phyloP scores from a whole-genome alignment of 345 rosid genomes.

The Psidium guajava region DNA sequence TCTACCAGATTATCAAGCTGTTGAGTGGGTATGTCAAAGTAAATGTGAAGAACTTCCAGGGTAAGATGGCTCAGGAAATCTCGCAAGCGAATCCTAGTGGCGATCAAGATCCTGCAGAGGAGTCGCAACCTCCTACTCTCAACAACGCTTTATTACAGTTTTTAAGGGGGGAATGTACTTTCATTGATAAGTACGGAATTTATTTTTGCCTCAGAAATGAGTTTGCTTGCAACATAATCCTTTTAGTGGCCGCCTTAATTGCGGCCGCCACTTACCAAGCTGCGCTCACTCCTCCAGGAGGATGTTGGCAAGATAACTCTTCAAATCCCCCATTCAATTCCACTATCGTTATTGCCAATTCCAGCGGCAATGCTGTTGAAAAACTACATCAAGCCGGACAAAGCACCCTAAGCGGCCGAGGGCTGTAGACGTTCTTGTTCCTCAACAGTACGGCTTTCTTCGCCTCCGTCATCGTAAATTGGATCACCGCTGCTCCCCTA shows the following conservation, averaged over 20 bases:
- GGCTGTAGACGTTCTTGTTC: background rate
- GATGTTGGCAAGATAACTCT: background rate
- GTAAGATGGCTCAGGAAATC: background rate
- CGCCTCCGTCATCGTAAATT: background rate
- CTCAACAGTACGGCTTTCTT: background rate
- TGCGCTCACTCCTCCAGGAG: background rate
- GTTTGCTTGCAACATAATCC: too few relatives aligned
- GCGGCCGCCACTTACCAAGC: background rate
- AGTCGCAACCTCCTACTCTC: too few relatives aligned
- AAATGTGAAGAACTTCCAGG: background rate
- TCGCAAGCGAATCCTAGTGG: background rate
- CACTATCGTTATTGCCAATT: background rate
- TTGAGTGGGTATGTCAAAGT: fast-evolving
- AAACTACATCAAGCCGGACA: background rate
- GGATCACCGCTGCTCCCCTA: background rate
- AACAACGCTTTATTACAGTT: background rate
- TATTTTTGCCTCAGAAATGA: background rate
- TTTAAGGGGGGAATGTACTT: background rate
- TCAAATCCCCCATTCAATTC: background rate
- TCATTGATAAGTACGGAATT: background rate
- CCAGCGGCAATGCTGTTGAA: background rate
- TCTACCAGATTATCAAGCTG: background rate
- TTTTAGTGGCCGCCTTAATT: too few relatives aligned
- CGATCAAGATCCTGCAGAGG: background rate
- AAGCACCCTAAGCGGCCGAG: background rate